These are phyloP conservation scores for Diospyros kaki DNA, from an alignment of 148 eudicot species.

Conservation along the genomic window DNA sequence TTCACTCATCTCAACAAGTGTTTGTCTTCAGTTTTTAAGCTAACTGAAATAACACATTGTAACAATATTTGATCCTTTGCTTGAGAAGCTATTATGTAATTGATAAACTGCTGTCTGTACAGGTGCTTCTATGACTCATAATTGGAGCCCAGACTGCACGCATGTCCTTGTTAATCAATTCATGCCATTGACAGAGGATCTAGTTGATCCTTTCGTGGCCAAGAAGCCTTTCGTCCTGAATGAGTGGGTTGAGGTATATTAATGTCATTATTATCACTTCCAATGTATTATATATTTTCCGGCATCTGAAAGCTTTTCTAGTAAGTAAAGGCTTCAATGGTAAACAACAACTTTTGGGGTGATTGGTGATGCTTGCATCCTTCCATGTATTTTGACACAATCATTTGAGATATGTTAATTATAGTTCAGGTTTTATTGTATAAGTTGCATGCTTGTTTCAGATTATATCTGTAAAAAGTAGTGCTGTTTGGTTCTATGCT, in stretches of 20 bases:
- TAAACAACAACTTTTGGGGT: not conserved
- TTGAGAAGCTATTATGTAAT: too few relatives aligned
- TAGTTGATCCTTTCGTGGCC: conserved; percentile 69
- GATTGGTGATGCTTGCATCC: not conserved
- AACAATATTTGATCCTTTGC: too few relatives aligned
- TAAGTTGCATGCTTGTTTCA: not conserved
- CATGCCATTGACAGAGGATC: conserved; percentile 50
- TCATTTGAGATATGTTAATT: not conserved
- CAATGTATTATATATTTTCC: not conserved
- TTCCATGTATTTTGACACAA: conserved; percentile 5
- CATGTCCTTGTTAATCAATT: conserved; percentile 84
- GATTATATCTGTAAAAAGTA: not conserved
- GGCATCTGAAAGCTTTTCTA: too few relatives aligned
- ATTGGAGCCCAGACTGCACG: conserved; percentile 74
- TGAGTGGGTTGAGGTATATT: conserved; percentile 85
- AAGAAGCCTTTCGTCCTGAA: conserved; percentile 52
- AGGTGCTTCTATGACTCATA: conserved; percentile 61
- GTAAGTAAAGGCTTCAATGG: not conserved
- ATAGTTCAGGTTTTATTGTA: not conserved
- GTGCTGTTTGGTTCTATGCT: not conserved
- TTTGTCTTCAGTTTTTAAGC: too few relatives aligned
- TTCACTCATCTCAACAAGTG: too few relatives aligned
- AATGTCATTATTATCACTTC: not conserved
- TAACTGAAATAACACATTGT: too few relatives aligned
- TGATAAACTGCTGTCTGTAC: conserved; percentile 11